A percentile compares a stretch with the other conserved stretches of the same genome.
phyloP scores from a whole-genome alignment of 306 rosid species.

The Sicyos edulis region DNA sequence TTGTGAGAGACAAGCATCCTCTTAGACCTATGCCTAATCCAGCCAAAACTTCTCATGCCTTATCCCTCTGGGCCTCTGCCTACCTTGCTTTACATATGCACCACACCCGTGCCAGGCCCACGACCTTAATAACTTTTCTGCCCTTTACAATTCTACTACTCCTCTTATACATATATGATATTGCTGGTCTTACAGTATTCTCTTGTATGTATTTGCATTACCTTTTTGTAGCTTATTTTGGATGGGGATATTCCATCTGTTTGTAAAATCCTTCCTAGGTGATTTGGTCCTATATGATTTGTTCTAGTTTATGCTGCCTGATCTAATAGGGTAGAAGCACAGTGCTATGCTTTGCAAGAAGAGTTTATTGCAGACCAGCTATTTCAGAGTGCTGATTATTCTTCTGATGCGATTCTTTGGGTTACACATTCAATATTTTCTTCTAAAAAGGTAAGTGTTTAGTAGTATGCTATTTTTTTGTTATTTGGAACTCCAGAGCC shows the following conservation, averaged over 20 bases:
- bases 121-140: too few species aligned
- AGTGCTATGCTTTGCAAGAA: constrained; percentile 70
- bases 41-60: too few species aligned
- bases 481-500: background rate
- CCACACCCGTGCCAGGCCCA: too few species aligned
- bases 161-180: too few species aligned
- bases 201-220: background rate
- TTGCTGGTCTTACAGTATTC: too few species aligned
- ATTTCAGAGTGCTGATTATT: constrained; percentile 75
- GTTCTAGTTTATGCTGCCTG: constrained; percentile 9
- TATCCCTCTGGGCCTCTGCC: too few species aligned
- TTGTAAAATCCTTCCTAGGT: background rate
- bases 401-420: constrained; percentile 54
- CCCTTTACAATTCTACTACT: too few species aligned
- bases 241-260: background rate
- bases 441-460: constrained; percentile 55
- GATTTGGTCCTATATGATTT: background rate
- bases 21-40: too few species aligned
- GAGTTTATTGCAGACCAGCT: constrained; percentile 89
- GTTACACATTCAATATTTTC: constrained; percentile 54
- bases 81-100: too few species aligned
- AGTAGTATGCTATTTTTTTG: background rate
- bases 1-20: too few species aligned
- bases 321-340: constrained; percentile 57
- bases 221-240: background rate